Evolutionary conservation across 106 monocot species (phyloP).

Genomic region (Dendrobium nobile): DNA sequence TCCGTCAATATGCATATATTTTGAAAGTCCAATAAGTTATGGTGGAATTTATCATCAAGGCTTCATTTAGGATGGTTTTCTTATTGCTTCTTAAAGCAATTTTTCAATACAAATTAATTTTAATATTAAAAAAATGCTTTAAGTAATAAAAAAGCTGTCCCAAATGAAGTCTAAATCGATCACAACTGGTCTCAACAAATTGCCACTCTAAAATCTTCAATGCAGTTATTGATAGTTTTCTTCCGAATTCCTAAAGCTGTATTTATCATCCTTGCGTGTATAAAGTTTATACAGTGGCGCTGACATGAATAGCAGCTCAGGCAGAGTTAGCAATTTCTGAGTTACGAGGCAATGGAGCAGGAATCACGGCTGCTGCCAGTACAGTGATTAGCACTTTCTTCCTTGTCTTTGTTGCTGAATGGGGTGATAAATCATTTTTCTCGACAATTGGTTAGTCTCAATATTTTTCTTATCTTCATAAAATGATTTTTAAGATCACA

Average conservation of each 20-base stretch:
- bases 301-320: slow-evolving; percentile 23
- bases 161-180: too few relatives aligned
- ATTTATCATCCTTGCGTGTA: background rate
- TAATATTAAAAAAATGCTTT: too few relatives aligned
- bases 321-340: slow-evolving; percentile 90
- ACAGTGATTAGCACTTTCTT: slow-evolving; percentile 85
- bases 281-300: background rate
- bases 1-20: too few relatives aligned
- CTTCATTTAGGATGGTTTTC: too few relatives aligned
- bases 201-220: too few relatives aligned
- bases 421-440: slow-evolving; percentile 99
- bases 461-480: background rate
- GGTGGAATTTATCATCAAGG: too few relatives aligned
- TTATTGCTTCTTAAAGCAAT: too few relatives aligned
- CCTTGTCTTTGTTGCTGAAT: slow-evolving; percentile 97
- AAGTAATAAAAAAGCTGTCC: too few relatives aligned
- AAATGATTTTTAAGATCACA: background rate
- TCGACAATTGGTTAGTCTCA: slow-evolving; percentile 70
- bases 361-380: slow-evolving; percentile 68
- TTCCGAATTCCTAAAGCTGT: background rate
- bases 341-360: slow-evolving; percentile 74
- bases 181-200: too few relatives aligned
- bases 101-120: too few relatives aligned
- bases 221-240: too few relatives aligned
- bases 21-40: too few relatives aligned